Evolutionary conservation across 1,139 yeast species (phyloP), one percentile per base, ranked within the genome.

Genomic region (Hansenula sp.): DNA sequence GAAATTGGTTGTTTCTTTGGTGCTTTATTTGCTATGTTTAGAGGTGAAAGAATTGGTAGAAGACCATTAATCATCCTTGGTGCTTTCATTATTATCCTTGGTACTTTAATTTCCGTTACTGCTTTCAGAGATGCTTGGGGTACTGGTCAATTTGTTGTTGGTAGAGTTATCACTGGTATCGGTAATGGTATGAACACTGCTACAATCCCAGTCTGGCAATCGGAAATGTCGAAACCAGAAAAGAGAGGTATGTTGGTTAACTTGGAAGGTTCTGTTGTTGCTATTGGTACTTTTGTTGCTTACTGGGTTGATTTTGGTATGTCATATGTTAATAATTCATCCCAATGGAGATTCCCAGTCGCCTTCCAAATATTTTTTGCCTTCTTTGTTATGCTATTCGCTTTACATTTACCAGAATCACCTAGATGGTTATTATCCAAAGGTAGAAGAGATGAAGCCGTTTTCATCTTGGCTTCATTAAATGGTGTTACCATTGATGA

Each of bases 161-260:
- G 91, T 16, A 76, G 96, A 66, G 79, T 84, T 47, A 67, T 84
- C 36, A 77, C 89, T n/a, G 96, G 96, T 50, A 50, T 82, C 36
- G 95, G 95, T 54, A 82, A 83, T 52, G 95, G 95, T 52, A 61
- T 83, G 61, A 82, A 81, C 59, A 85, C 93, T 19, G 84, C 91
- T 28, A 83, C 91, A 32, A 81, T 85, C 47, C 95, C 95, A 15
- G 81, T 83, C 51, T 85, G 88, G 82, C 88, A 85, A 62, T 79
- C 93, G 0, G 95, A 86, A 65, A 77, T 84, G 74, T 80, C 91
- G 15, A 73, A 74, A 49, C 81, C 91, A 9, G 78, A 79, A 54
- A 75, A 76, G 58, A 79, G 95, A 69, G 95, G 95, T 55, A 68
- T 76, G 51, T 71, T 84, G 58, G 89, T 85, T 42, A 74, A 77